Percentiles rank a stretch among this genome's conserved stretches.
Evolutionary conservation across 768 basidiomycete species (phyloP).

Genomic region (Tulasnella sp.): DNA sequence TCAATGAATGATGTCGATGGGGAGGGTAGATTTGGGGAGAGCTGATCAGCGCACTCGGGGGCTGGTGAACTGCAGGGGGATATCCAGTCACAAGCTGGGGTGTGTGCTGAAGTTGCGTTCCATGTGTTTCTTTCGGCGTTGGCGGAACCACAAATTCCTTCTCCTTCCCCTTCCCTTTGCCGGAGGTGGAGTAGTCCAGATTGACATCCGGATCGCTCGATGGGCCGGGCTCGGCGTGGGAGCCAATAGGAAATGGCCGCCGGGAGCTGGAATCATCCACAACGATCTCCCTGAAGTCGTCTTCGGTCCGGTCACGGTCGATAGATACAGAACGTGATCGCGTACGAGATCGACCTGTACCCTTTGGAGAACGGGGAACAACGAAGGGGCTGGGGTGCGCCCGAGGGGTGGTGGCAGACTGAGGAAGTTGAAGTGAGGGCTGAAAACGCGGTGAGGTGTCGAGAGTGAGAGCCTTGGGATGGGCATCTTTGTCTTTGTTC

Average conservation of each 20-base stretch:
- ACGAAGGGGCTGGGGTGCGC: background rate
- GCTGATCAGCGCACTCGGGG: background rate
- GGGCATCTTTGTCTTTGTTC: constrained; percentile 6
- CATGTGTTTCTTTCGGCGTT: background rate
- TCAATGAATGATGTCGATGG: background rate
- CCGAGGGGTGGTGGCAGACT: constrained; percentile 6
- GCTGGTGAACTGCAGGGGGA: background rate
- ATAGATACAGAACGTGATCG: background rate
- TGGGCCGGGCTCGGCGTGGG: no score
- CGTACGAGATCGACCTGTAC: background rate
- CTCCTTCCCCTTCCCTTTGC: constrained; percentile 11
- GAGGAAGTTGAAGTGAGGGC: background rate
- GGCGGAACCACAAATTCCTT: constrained; percentile 4
- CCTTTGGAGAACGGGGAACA: background rate
- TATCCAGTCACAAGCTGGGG: background rate
- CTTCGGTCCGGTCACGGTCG: background rate
- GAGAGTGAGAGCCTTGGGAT: background rate
- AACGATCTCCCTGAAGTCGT: background rate
- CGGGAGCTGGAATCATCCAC: no score
- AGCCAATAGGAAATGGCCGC: constrained; percentile 5
- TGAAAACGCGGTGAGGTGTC: constrained; percentile 4
- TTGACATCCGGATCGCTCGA: background rate
- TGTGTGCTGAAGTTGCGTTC: background rate
- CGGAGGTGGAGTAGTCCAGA: background rate
- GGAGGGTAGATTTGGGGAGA: background rate